Base-by-base conservation (phyloP, 495 filamentous ascomycete species). In the Neurospora sp. region DNA sequence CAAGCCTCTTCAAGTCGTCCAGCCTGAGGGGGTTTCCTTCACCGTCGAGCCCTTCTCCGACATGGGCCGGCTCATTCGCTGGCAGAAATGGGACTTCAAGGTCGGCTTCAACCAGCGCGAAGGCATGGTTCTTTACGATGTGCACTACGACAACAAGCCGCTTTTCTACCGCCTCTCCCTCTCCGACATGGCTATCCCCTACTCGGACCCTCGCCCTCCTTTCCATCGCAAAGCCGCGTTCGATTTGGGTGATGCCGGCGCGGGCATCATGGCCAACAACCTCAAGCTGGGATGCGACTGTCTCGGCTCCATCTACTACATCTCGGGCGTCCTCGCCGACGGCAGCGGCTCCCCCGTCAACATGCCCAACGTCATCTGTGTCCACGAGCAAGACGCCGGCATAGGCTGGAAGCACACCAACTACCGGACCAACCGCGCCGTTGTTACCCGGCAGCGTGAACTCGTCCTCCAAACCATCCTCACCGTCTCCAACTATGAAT, bases 331-430 rank as follows among this genome's bases (percentile, higher is more conserved):
- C 2, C 80, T 92, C 18, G 79, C 86, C 0, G 83, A 85, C 40
- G 76, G 84, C 69, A 84, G 87, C 18, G 92, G 92, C 22, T 84
- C 87, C 37, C 85, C 90, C 0, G 81, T 87, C 0, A 76, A 86
- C 4, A 88, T 90, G 82, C 87, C 89, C 40, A 94, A 94, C 73
- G 91, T 92, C 11, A 85, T 95, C 31, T 94, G 92, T 80, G 86
- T 94, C 39, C 92, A 95, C 77, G 91, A 93, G 74, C 89, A 91
- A 76, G 90, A 92, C 74, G 85, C 84, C 65, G 92, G 92, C 31
- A 91, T 94, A 46, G 87, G 88, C 4, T 94, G 90, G 88, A 95
- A 95, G 76, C 92, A 95, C 81, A 94, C 90, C 35, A 93, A 95
- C 79, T 93, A 90, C 83, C 88, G 92, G 3, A 93, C 92, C 16